phyloP scores from a whole-genome alignment of 106 monocot genomes.

The Xerophyta viscosa region DNA sequence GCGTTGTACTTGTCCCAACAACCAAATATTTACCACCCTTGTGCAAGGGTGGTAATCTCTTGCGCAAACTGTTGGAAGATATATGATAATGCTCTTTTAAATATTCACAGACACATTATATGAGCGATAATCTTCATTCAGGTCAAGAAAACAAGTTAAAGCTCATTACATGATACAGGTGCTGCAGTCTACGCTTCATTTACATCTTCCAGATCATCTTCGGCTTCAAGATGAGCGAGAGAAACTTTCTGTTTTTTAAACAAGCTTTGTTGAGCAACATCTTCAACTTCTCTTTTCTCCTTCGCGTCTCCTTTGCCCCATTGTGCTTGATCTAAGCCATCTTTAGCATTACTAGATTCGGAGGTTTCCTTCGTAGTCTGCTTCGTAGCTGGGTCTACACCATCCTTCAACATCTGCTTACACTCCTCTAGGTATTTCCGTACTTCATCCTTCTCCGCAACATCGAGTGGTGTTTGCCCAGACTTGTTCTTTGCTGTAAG shows the following conservation, averaged over 20 bases:
- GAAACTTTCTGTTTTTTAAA: slow-evolving; percentile 25
- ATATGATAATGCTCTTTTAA: too few relatives aligned
- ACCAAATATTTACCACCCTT: too few relatives aligned
- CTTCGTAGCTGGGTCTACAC: background rate
- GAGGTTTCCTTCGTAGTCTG: slow-evolving; percentile 4
- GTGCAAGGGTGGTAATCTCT: too few relatives aligned
- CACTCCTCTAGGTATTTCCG: slow-evolving; percentile 31
- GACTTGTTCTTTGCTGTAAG: slow-evolving; percentile 60
- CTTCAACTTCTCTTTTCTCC: slow-evolving; percentile 23
- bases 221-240: slow-evolving; percentile 21
- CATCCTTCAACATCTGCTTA: slow-evolving; percentile 25
- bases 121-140: too few relatives aligned
- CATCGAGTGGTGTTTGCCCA: slow-evolving; percentile 59
- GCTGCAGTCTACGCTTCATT: slow-evolving; percentile 16
- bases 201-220: slow-evolving; percentile 24
- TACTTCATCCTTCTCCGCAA: slow-evolving; percentile 51
- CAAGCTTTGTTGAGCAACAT: slow-evolving; percentile 1
- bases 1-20: too few relatives aligned
- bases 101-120: too few relatives aligned
- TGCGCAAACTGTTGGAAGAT: too few relatives aligned
- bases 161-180: too few relatives aligned
- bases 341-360: slow-evolving; percentile 2
- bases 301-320: slow-evolving; percentile 5
- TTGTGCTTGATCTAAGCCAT: background rate
- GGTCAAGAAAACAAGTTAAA: too few relatives aligned